These are phyloP conservation scores for Claviceps lovelessii DNA, from an alignment of 2,329 filamentous ascomycete species.

Conservation along the genomic window DNA sequence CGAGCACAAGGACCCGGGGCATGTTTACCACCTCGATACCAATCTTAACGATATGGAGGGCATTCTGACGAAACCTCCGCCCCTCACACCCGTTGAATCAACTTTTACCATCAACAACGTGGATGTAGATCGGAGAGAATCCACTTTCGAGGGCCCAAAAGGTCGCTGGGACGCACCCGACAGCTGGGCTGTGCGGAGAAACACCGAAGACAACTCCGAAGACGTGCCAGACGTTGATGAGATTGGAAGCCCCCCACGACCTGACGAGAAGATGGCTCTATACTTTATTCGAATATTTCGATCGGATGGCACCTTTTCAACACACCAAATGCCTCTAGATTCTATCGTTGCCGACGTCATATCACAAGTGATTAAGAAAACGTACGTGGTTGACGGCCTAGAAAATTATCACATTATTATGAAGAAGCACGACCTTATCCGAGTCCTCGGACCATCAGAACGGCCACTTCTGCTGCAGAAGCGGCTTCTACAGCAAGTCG, in stretches of 20 bases:
- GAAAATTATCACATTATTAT: conserved; percentile 94
- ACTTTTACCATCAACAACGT: conserved; percentile 31
- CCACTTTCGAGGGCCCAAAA: conserved; percentile 22
- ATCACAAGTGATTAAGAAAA: conserved; percentile 84
- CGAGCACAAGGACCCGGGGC: conserved; percentile 43
- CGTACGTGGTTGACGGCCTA: conserved; percentile 75
- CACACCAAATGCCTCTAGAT: conserved; percentile 70
- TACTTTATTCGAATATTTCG: conserved; percentile 95
- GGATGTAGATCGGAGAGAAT: conserved; percentile 28
- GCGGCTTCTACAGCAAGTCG: conserved; percentile 74
- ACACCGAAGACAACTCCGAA: conserved; percentile 48
- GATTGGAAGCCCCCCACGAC: conserved; percentile 47
- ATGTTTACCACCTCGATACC: conserved; percentile 67
- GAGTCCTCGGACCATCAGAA: conserved; percentile 65
- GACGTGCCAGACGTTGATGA: conserved; percentile 52
- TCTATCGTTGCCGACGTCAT: conserved; percentile 79
- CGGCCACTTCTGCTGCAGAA: conserved; percentile 86
- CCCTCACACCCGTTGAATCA: conserved; percentile 56
- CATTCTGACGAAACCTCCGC: conserved; percentile 59
- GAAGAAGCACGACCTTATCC: conserved; percentile 78
- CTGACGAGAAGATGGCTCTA: conserved; percentile 59
- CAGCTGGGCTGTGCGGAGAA: conserved; percentile 82
- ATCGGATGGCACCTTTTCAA: conserved; percentile 85
- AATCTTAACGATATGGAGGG: conserved; percentile 85
- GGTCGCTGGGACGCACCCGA: conserved; percentile 86